Conservation (phyloP, 345 rosid species). For the Arabis hirsuta region DNA sequence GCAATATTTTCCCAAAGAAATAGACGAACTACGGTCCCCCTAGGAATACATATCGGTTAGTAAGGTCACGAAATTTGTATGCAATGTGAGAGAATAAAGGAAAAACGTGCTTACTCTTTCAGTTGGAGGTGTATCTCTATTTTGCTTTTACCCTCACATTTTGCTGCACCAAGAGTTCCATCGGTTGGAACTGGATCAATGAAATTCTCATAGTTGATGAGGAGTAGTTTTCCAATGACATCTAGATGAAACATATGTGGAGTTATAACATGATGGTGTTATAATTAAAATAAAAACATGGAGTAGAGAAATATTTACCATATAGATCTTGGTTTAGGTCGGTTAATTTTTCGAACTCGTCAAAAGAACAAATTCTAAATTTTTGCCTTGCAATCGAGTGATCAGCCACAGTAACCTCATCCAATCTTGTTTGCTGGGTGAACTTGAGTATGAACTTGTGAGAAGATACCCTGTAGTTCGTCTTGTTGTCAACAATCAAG, state of each 20-base stretch:
- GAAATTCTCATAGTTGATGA: background rate
- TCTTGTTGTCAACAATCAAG: too few relatives aligned
- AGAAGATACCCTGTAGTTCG: too few relatives aligned
- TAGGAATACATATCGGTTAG: too few relatives aligned
- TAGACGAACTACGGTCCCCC: background rate
- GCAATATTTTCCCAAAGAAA: background rate
- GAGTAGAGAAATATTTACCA: background rate
- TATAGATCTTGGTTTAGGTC: background rate
- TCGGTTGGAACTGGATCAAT: background rate
- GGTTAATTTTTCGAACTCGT: background rate
- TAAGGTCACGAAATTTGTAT: too few relatives aligned
- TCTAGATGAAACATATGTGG: background rate
- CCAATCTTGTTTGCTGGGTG: background rate
- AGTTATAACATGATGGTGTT: background rate
- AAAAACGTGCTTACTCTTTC: background rate
- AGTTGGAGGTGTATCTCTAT: background rate
- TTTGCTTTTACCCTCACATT: background rate
- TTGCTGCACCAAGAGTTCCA: too few relatives aligned
- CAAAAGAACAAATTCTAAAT: background rate
- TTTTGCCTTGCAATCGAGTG: background rate
- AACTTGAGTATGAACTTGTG: background rate
- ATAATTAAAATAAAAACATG: too few relatives aligned
- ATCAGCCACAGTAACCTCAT: background rate
- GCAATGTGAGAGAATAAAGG: too few relatives aligned
- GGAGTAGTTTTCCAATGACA: background rate